These are phyloP conservation scores for Vigna reflexopilosa DNA, from an alignment of 306 rosid species.

Conservation along the genomic window DNA sequence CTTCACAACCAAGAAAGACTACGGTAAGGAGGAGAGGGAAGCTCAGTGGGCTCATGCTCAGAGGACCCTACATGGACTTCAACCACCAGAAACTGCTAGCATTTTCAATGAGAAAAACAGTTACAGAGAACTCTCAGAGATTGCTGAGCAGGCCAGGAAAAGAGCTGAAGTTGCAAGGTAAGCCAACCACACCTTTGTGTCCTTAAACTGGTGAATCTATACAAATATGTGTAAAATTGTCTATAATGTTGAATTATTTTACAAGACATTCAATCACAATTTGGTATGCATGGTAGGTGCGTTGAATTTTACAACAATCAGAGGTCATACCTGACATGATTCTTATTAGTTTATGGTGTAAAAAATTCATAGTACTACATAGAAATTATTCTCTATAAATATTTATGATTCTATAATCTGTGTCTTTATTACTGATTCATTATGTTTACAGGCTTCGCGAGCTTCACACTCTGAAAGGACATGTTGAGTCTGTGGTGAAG, in stretches of 20 bases:
- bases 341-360: not conserved
- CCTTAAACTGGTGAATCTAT: not conserved
- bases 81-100: conserved; percentile 70
- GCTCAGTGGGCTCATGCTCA: conserved; percentile 99
- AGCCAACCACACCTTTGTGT: conserved; percentile 23
- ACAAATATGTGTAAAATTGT: not conserved
- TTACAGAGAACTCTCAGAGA: conserved; percentile 94
- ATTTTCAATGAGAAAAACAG: conserved; percentile 83
- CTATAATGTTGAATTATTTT: not conserved
- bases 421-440: not conserved
- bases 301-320: not conserved
- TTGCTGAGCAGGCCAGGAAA: conserved; percentile 98
- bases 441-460: conserved; percentile 82
- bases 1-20: conserved; percentile 99
- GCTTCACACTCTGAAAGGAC: conserved; percentile 94
- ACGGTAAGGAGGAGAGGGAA: conserved; percentile 92
- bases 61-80: conserved; percentile 95
- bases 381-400: not conserved
- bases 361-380: not conserved
- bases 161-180: conserved; percentile 99
- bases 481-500: conserved; percentile 97
- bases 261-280: not conserved
- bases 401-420: not conserved
- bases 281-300: not conserved
- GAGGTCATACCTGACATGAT: not conserved